Conservation (phyloP, 2,329 filamentous ascomycete species). For the Diaporthe longicolla region DNA sequence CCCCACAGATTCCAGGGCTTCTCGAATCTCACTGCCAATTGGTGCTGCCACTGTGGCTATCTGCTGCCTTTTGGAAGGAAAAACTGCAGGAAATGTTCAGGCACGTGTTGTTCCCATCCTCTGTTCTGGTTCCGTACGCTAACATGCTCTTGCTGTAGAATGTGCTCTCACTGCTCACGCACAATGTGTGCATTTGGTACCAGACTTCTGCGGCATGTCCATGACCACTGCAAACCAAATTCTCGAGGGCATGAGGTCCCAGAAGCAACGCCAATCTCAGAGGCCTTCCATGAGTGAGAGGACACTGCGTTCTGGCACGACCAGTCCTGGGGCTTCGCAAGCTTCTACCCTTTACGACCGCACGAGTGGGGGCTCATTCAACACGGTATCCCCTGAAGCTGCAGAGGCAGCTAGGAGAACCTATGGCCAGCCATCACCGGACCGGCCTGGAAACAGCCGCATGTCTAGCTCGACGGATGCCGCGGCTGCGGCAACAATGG, state of each 20-base stretch:
- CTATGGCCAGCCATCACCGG: conserved; percentile 70
- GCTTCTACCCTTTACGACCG: conserved; percentile 44
- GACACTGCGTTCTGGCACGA: conserved; percentile 72
- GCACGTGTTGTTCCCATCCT: background rate
- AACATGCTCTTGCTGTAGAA: conserved; percentile 64
- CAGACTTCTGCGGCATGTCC: conserved; percentile 99
- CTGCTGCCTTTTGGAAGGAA: conserved; percentile 95
- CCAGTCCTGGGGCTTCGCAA: conserved; percentile 57
- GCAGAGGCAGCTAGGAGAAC: conserved; percentile 75
- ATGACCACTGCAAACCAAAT: conserved; percentile 98
- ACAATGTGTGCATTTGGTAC: conserved; percentile 92
- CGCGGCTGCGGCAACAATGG: conserved; percentile 70
- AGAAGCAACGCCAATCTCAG: conserved; percentile 76
- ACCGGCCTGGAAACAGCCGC: conserved; percentile 64
- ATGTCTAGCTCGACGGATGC: conserved; percentile 64
- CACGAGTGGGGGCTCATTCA: conserved; percentile 39
- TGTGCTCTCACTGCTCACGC: conserved; percentile 93
- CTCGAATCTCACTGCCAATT: conserved; percentile 97
- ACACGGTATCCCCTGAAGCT: conserved; percentile 64
- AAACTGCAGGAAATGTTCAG: conserved; percentile 89
- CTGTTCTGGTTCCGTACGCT: background rate
- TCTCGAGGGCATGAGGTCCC: conserved; percentile 84
- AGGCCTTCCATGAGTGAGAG: conserved; percentile 72
- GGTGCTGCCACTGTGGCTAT: conserved; percentile 99
- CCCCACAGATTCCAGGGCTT: conserved; percentile 98